Conservation (phyloP, 305 asterid species). For the Solanum hybrid region DNA sequence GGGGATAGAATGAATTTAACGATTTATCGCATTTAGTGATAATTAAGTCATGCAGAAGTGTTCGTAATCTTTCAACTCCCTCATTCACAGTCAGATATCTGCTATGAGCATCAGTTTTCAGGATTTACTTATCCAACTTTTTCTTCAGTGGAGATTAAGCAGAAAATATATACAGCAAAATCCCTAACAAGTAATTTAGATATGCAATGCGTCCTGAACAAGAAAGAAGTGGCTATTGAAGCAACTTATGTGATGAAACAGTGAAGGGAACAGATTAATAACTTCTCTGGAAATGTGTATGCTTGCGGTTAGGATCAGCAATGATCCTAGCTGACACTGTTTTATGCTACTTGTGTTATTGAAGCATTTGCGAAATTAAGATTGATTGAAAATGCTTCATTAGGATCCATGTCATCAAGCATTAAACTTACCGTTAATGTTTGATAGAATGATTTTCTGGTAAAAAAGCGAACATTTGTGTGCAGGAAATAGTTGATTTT, state of each 20-base stretch:
- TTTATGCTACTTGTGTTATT: not conserved
- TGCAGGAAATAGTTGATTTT: not conserved
- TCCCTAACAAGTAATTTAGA: not conserved
- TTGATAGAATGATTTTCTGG: not conserved
- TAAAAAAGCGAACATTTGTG: not conserved
- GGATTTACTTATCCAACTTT: not conserved
- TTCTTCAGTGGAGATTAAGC: not conserved
- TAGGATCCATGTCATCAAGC: not conserved
- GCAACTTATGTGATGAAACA: not conserved
- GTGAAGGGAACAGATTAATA: not conserved
- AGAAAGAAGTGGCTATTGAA: not conserved
- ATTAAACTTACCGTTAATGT: not conserved
- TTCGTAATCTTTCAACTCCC: not conserved
- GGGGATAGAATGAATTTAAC: not conserved
- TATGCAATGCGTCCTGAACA: not conserved
- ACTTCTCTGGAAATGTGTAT: not conserved
- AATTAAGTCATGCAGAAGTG: not conserved
- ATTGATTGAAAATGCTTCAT: not conserved
- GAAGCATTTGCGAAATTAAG: not conserved
- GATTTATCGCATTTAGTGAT: not conserved
- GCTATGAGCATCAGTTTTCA: not conserved
- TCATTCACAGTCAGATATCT: not conserved
- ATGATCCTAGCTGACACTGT: not conserved
- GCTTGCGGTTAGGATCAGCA: not conserved
- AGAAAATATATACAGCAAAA: not conserved